phyloP scores from a whole-genome alignment of 345 rosid species.

The Erodium maritimum region DNA sequence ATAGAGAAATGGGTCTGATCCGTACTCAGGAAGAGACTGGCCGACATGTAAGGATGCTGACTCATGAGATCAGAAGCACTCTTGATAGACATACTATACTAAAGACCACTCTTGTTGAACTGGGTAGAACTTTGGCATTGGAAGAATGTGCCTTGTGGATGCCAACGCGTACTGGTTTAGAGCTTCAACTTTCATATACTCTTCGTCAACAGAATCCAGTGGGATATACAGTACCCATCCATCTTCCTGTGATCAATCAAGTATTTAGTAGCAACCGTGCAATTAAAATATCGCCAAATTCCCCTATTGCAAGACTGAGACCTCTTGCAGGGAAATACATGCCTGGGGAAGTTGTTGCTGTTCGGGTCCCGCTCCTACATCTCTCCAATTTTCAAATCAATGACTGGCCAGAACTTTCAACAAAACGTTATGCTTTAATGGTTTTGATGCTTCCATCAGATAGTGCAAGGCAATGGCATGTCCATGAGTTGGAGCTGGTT shows the following conservation, averaged over 20 bases:
- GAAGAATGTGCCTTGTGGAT: slow-evolving; percentile 99
- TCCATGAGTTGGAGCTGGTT: slow-evolving; percentile 90
- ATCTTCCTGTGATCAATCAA: slow-evolving; percentile 83
- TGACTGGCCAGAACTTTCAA: slow-evolving; percentile 98
- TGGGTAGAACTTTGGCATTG: slow-evolving; percentile 75
- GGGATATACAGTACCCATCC: slow-evolving; percentile 88
- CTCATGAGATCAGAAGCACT: slow-evolving; percentile 95
- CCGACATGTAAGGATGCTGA: slow-evolving; percentile 91
- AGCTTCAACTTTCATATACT: slow-evolving; percentile 87
- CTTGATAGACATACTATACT: slow-evolving; percentile 85
- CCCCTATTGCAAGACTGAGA: slow-evolving; percentile 73
- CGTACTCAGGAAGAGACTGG: slow-evolving; percentile 98
- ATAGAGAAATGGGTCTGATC: slow-evolving; percentile 94
- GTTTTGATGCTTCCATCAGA: slow-evolving; percentile 96
- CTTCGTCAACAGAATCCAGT: slow-evolving; percentile 92
- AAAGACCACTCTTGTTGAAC: slow-evolving; percentile 85
- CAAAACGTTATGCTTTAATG: slow-evolving; percentile 89
- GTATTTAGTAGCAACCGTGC: slow-evolving; percentile 68
- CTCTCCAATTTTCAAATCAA: slow-evolving; percentile 92
- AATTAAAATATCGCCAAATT: slow-evolving; percentile 73
- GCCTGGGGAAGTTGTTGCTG: slow-evolving; percentile 92
- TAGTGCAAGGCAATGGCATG: slow-evolving; percentile 99
- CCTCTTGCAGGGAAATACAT: slow-evolving; percentile 72
- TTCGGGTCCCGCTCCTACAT: slow-evolving; percentile 93
- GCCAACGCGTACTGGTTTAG: slow-evolving; percentile 95